Conservation (phyloP, 352 stramenopile genomes). For the Phytophthora gonapodyides region DNA sequence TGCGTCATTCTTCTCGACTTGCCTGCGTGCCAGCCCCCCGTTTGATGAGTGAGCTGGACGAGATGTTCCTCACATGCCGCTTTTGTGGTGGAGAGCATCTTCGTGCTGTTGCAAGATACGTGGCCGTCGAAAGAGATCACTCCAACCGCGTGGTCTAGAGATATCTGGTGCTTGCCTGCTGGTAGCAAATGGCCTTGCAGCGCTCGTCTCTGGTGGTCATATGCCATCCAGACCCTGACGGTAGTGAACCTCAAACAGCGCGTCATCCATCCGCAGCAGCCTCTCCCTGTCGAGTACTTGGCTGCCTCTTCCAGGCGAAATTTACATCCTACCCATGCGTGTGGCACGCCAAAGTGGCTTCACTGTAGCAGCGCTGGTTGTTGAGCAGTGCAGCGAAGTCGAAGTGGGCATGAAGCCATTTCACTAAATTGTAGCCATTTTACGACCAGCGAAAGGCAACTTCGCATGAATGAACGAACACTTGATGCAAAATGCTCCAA, state of each 20-base stretch:
- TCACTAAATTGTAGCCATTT: slow-evolving; percentile 27
- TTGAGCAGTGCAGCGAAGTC: too few relatives aligned
- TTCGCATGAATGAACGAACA: slow-evolving; percentile 3
- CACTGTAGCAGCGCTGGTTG: too few relatives aligned
- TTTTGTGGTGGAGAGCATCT: slow-evolving; percentile 26
- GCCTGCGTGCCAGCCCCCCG: background rate
- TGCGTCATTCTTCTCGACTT: slow-evolving; percentile 22
- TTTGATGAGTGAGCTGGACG: slow-evolving; percentile 27
- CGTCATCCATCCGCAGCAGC: slow-evolving; percentile 4
- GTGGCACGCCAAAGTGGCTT: too few relatives aligned
- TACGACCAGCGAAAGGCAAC: slow-evolving; percentile 43
- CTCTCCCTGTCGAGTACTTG: slow-evolving; percentile 6
- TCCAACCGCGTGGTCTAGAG: slow-evolving; percentile 8
- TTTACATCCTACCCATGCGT: too few relatives aligned
- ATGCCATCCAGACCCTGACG: background rate
- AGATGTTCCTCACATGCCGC: background rate
- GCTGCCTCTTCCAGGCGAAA: background rate
- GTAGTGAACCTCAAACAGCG: background rate
- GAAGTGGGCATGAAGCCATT: background rate
- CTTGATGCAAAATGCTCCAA: background rate
- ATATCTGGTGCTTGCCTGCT: slow-evolving; percentile 13
- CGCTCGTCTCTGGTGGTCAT: background rate
- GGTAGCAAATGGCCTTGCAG: slow-evolving; percentile 5
- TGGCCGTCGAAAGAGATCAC: slow-evolving; percentile 10
- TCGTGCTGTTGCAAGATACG: slow-evolving; percentile 22